phyloP scores from a whole-genome alignment of 2,329 filamentous ascomycete species.

The Ophiostoma novo-ulmi region DNA sequence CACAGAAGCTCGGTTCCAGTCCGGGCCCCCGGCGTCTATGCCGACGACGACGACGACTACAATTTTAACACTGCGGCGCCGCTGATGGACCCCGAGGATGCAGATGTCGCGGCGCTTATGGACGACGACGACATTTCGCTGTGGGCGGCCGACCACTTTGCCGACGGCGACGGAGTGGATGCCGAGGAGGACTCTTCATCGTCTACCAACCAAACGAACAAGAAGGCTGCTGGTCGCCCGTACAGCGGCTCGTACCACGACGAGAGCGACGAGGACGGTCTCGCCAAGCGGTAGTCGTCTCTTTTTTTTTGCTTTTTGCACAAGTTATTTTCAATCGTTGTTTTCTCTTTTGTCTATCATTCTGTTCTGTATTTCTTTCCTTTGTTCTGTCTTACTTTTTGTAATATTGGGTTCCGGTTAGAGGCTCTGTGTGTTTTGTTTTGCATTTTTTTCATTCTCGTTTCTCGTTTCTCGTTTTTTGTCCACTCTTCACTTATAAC shows the following conservation, averaged over 20 bases:
- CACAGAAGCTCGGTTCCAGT: slow-evolving; percentile 5
- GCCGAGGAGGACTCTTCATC: background rate
- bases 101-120: slow-evolving; percentile 51
- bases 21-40: slow-evolving; percentile 13
- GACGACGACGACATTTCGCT: slow-evolving; percentile 56
- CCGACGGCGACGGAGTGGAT: slow-evolving; percentile 29
- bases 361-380: background rate
- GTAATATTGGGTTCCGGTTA: background rate
- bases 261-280: slow-evolving; percentile 20
- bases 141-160: slow-evolving; percentile 45
- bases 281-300: slow-evolving; percentile 14
- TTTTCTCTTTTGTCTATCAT: background rate
- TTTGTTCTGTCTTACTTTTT: background rate
- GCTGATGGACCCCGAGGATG: slow-evolving; percentile 38
- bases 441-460: background rate
- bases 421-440: background rate
- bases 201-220: background rate
- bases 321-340: background rate
- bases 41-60: slow-evolving; percentile 41
- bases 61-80: slow-evolving; percentile 30
- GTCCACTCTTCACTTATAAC: background rate
- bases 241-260: slow-evolving; percentile 19
- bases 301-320: background rate
- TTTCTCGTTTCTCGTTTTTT: background rate
- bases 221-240: background rate